Evolutionary conservation across 2,329 filamentous ascomycete species (phyloP).

Genomic region (Fusarium stilboides): DNA sequence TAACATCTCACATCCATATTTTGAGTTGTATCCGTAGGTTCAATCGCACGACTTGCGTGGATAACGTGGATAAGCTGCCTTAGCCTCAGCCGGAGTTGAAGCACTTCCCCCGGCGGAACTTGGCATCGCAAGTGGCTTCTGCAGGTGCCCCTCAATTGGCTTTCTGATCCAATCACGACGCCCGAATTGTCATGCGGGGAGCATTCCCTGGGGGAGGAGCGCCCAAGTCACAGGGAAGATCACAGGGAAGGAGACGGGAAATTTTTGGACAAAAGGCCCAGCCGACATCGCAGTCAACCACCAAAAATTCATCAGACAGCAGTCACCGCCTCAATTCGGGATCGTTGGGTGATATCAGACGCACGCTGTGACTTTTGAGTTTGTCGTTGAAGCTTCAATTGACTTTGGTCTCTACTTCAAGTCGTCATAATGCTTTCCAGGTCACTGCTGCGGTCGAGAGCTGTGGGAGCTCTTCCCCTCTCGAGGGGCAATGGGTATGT

Average conservation of each 20-base stretch:
- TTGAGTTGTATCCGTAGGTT: background rate
- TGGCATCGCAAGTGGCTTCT: slow-evolving; percentile 28
- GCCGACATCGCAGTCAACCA: slow-evolving; percentile 51
- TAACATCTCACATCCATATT: background rate
- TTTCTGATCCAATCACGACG: slow-evolving; percentile 30
- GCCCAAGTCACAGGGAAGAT: slow-evolving; percentile 55
- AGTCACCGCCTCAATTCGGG: slow-evolving; percentile 13
- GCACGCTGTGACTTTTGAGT: slow-evolving; percentile 21
- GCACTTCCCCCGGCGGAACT: slow-evolving; percentile 27
- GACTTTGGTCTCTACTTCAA: slow-evolving; percentile 18
- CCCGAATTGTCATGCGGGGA: slow-evolving; percentile 51
- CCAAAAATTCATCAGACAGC: slow-evolving; percentile 21
- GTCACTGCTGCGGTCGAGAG: slow-evolving; percentile 50
- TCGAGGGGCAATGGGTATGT: slow-evolving; percentile 50
- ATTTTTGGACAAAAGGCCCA: slow-evolving; percentile 44
- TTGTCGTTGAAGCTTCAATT: slow-evolving; percentile 42
- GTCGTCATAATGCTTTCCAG: slow-evolving; percentile 50
- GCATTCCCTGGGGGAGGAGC: slow-evolving; percentile 30
- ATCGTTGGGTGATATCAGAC: slow-evolving; percentile 28
- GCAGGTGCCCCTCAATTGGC: background rate
- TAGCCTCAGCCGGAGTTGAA: slow-evolving; percentile 37
- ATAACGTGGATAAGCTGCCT: slow-evolving; percentile 25
- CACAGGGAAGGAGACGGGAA: slow-evolving; percentile 55
- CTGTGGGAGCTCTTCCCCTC: slow-evolving; percentile 48
- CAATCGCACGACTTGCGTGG: slow-evolving; percentile 19